Evolutionary conservation across 495 filamentous ascomycete genomes (phyloP), one percentile per base, ranked within the genome.

Genomic region (Penicillium steckii): DNA sequence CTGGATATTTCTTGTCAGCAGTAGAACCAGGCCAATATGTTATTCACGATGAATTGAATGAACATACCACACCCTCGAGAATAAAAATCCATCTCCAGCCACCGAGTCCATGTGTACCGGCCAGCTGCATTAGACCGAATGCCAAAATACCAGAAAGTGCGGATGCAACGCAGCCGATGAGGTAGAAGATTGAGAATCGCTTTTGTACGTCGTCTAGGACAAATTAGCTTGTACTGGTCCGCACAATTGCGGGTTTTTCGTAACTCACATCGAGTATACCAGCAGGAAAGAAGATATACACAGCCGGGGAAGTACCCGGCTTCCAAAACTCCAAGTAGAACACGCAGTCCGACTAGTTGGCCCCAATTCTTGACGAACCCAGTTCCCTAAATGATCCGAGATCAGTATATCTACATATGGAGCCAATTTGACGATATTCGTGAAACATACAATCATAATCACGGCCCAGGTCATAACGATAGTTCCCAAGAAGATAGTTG

Each of bases 71-170:
- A 26, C 81, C 81, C 52, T 86, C 80, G 15, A 85, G 75, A 58
- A 85, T 82, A 63, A 86, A 84, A 29, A 81, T 81, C 83, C 83
- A 85, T 38, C 80, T 64, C 85, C 85, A 88, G 22, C 85, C 85
- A 17, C 56, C 62, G 4, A 81, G 57, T 0, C 73, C 75, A 13
- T 69, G 64, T 0, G 67, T 57, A 4, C 80, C 80, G 12, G 71
- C 59, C 69, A 84, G 68, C 52, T 84, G 79, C 78, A 83, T 83
- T 51, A 87, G 60, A 6, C 84, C 85, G 44, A 79, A 87, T 10
- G 85, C 83, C 8, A 88, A 62, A 44, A 88, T 85, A 56, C 85
- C 84, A 0, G 76, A 67, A 58, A 84, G 77, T 0, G 79, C 85
- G 15, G 80, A 78, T 8, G 85, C 84, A 1, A 85, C 70, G 38